Evolutionary conservation across 75 land plant genomes (phyloP), one percentile per base, ranked within the genome.

Genomic region (Adiantum capillusveneris): DNA sequence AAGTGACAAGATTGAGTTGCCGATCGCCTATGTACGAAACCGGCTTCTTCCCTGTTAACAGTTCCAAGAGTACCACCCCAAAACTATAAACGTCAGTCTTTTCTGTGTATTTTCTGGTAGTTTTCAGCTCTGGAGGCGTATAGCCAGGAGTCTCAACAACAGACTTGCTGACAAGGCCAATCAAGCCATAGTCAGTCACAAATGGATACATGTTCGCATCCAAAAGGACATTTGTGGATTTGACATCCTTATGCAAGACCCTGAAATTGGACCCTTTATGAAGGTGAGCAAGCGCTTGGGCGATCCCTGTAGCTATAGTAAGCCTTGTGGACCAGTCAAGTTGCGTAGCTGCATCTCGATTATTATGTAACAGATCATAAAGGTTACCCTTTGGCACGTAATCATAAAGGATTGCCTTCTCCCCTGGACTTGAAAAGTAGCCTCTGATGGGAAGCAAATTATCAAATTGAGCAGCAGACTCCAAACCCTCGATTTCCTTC

Each of bases 171-270:
- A 46, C 49, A 17, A 46, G n/a, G n/a, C 49, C 49, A 17, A 46
- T 39, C 7, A 34, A 11, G 13, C 60, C 60, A 39, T 58, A 58
- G 41, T 58, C 60, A 2, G 60, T 12, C 37, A 58, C 37, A 16
- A 58, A 14, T 21, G 60, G 60, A 29, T 7, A 30, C n/a, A 18
- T 31, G 6, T 58, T 20, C 7, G 1, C 60, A 29, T 31, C 41
- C 41, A 58, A 16, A 1, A 58, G 41, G 2, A 58, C 39, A 31
- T 58, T 58, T 28, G 20, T 58, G 2, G 60, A 58, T 39, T 58
- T 58, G 1, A 58, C 34, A 19, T 58, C 60, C 37, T 58, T 30
- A 31, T 58, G 60, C 25, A 58, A 18, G n/a, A 58, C 60, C 60
- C 37, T 28, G 13, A 39, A 1, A 14, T 11, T 19, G 7, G 37